Percentiles rank a stretch among this genome's conserved stretches.
Evolutionary conservation across 2,329 filamentous ascomycete genomes (phyloP).

Genomic region (Leptosphaerulina australis): DNA sequence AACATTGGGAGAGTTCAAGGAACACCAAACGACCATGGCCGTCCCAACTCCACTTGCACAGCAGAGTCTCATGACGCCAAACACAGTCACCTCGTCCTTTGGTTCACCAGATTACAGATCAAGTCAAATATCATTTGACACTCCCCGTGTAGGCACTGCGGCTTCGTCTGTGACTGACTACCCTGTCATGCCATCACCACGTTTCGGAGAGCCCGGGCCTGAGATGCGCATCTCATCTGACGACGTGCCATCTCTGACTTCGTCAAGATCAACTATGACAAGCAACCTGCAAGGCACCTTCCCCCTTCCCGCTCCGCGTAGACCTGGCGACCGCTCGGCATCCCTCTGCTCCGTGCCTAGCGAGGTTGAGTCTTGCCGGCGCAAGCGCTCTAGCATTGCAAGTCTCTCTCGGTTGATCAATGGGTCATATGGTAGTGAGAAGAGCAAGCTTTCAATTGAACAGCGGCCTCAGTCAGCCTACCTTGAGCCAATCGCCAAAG

Average conservation of each 20-base stretch:
- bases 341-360: slow-evolving; percentile 52
- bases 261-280: slow-evolving; percentile 77
- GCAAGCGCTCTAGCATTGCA: slow-evolving; percentile 75
- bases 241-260: slow-evolving; percentile 75
- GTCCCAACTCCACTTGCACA: slow-evolving; percentile 48
- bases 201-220: slow-evolving; percentile 75
- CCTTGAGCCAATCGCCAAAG: slow-evolving; percentile 65
- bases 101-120: slow-evolving; percentile 69
- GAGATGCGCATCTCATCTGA: slow-evolving; percentile 74
- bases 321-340: slow-evolving; percentile 49
- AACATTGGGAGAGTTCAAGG: slow-evolving; percentile 40
- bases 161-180: slow-evolving; percentile 76
- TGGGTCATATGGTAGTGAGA: slow-evolving; percentile 68
- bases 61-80: slow-evolving; percentile 67
- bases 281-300: slow-evolving; percentile 67
- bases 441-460: slow-evolving; percentile 75
- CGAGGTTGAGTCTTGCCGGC: slow-evolving; percentile 60
- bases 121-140: slow-evolving; percentile 70
- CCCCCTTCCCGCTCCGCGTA: slow-evolving; percentile 50
- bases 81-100: slow-evolving; percentile 63
- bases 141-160: slow-evolving; percentile 74
- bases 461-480: slow-evolving; percentile 57
- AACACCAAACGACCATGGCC: slow-evolving; percentile 46
- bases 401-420: slow-evolving; percentile 79
- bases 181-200: slow-evolving; percentile 70